Base-by-base conservation (phyloP, 371 early-diverging fungal genomes). In the Parasitella parasitica region DNA sequence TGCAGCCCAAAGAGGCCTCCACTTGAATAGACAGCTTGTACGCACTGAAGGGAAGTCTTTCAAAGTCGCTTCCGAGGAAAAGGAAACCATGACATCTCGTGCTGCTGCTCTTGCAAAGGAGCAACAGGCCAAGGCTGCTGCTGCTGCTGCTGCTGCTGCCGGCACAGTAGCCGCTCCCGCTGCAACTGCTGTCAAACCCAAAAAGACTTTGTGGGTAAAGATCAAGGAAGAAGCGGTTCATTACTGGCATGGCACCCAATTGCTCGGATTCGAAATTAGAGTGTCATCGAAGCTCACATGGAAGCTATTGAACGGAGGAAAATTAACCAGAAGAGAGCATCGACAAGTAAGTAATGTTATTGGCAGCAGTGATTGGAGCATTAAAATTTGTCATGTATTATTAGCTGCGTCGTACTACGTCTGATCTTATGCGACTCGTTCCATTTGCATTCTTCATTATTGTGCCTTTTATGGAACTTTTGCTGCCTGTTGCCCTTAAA, bases 241-340 rank as follows among this genome's bases (percentile, higher is more conserved):
- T 78, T 94, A 95, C 79, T 96, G 96, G 96, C 90, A 95, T 57
- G 98, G 97, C 12, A 90, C 93, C 20, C 94, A 96, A 77, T 85
- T 97, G 18, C 79, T 98, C 26, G 96, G 91, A 8, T 81, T 90
- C 43, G 98, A 98, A 79, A 83, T 92, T 50, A 85, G 81, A 58
- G 91, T 97, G 57, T 97, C 97, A 46, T 86, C 89, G 9, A 86
- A 90, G 60, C 81, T 97, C 18, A 80, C 94, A 15, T 80, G 75
- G 59, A 91, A 94, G 64, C 69, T 97, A 30, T 70, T 89, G 41
- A 75, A 86, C 51, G 98, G 97, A 24, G 76, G 86, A 34, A 82
- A 85, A 56, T 82, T 98, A 58, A 90, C 93, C 7, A 84, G 97
- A 54, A 85, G 98, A 54, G 98, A 98, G 66, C 86, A 90, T 51